Conservation (phyloP, 179 eudicot genomes). For the Amaranthus tricolor region DNA sequence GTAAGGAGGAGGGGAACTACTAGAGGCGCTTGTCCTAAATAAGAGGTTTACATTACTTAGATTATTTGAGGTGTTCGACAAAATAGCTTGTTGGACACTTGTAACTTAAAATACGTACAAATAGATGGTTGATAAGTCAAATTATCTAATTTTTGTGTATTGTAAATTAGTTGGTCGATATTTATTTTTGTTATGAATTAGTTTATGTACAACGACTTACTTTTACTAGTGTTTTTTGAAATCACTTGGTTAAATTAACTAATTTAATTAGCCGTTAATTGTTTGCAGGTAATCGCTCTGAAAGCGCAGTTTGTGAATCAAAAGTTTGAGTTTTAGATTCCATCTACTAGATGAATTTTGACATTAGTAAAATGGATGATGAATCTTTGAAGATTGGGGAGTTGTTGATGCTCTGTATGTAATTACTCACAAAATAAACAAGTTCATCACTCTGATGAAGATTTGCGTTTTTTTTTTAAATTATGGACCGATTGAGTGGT, state of each 20-base stretch:
- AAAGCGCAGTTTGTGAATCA: conserved; percentile 77
- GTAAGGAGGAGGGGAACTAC: conserved; percentile 55
- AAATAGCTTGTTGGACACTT: too few relatives aligned
- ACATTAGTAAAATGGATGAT: conserved; percentile 57
- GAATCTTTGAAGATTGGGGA: conserved; percentile 45
- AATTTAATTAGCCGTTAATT: too few relatives aligned
- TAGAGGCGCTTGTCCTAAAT: conserved; percentile 31
- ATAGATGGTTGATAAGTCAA: too few relatives aligned
- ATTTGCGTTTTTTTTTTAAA: not conserved
- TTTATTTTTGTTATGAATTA: too few relatives aligned
- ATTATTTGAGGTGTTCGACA: not conserved
- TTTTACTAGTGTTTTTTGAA: not conserved
- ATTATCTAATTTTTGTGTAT: too few relatives aligned
- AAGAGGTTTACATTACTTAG: not conserved
- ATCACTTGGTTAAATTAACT: too few relatives aligned
- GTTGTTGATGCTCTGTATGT: conserved; percentile 61
- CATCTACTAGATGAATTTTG: conserved; percentile 33
- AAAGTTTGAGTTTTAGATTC: conserved; percentile 52
- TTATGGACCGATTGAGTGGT: too few relatives aligned
- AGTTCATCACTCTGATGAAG: not conserved
- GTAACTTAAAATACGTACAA: too few relatives aligned
- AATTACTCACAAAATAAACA: not conserved
- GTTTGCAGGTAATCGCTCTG: conserved; percentile 42
- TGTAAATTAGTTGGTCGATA: too few relatives aligned
- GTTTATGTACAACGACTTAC: not conserved